Evolutionary conservation across 163 green algal genomes (phyloP).

Genomic region (Chlamydomonas reinhardtii): DNA sequence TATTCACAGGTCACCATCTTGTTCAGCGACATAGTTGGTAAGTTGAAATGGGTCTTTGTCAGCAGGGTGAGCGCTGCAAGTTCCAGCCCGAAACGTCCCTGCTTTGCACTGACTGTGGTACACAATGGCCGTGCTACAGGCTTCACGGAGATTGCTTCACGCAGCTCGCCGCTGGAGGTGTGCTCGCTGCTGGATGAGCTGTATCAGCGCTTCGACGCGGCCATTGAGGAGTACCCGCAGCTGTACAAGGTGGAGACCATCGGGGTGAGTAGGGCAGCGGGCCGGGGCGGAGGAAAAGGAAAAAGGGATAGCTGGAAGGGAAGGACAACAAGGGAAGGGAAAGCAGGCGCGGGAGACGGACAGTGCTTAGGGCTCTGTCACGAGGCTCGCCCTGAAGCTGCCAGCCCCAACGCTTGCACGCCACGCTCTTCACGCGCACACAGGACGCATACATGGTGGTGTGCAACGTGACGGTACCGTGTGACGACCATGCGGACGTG

Average conservation of each 20-base stretch:
- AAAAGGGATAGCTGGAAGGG: too few relatives aligned
- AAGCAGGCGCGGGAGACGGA: too few relatives aligned
- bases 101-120: too few relatives aligned
- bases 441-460: slow-evolving; percentile 41
- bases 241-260: slow-evolving; percentile 50
- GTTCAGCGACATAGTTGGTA: slow-evolving; percentile 30
- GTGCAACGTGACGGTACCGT: slow-evolving; percentile 23
- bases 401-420: too few relatives aligned
- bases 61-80: too few relatives aligned
- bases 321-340: too few relatives aligned
- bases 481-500: slow-evolving; percentile 20
- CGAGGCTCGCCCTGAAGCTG: too few relatives aligned
- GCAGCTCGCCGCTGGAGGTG: slow-evolving; percentile 21
- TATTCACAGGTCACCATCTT: slow-evolving; percentile 30
- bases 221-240: slow-evolving; percentile 36
- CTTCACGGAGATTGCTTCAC: slow-evolving; percentile 9
- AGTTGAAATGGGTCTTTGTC: too few relatives aligned
- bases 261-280: background rate
- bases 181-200: slow-evolving; percentile 38
- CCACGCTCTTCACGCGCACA: background rate
- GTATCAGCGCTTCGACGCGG: slow-evolving; percentile 33
- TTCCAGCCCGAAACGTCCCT: too few relatives aligned
- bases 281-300: too few relatives aligned
- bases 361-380: too few relatives aligned
- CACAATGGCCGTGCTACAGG: too few relatives aligned